These are phyloP conservation scores for Clavariopsis aquatica DNA, from an alignment of 495 filamentous ascomycete species.

Conservation along the genomic window DNA sequence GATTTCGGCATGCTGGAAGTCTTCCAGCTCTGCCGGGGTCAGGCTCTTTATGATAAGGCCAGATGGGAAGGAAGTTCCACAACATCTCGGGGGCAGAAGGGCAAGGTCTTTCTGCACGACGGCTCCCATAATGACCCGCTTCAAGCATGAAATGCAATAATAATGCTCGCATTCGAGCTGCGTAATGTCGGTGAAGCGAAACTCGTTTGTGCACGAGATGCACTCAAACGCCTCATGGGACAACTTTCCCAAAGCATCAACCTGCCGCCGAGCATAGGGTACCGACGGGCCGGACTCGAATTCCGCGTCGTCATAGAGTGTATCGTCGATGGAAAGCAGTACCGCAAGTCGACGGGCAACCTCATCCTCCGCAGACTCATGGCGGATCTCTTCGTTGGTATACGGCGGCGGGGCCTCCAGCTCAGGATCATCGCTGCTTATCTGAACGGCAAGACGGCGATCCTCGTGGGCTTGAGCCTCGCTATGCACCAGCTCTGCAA, in stretches of 20 bases:
- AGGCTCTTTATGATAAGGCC: background rate
- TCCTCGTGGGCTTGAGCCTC: conserved; percentile 26
- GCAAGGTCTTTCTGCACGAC: background rate
- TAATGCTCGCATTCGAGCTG: background rate
- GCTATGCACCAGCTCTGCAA: background rate
- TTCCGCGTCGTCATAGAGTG: conserved; percentile 1
- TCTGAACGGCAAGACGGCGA: conserved; percentile 12
- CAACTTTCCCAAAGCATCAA: conserved; percentile 7
- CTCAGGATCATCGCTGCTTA: conserved; percentile 19
- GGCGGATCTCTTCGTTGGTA: background rate
- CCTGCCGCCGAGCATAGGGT: conserved; percentile 19
- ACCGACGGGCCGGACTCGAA: conserved; percentile 17
- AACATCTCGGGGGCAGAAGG: conserved; percentile 10
- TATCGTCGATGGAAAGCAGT: background rate
- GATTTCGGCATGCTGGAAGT: background rate
- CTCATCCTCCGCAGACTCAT: conserved; percentile 1
- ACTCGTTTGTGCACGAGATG: background rate
- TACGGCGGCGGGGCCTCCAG: conserved; percentile 17
- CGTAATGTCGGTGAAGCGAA: background rate
- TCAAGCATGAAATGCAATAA: conserved; percentile 9
- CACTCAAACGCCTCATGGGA: conserved; percentile 16
- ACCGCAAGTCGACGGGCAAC: background rate
- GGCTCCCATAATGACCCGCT: conserved; percentile 4
- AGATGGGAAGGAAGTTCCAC: background rate
- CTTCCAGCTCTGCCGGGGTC: conserved; percentile 4